Base-by-base conservation (phyloP, 2,329 filamentous ascomycete genomes). In the Beauveria asiatica region DNA sequence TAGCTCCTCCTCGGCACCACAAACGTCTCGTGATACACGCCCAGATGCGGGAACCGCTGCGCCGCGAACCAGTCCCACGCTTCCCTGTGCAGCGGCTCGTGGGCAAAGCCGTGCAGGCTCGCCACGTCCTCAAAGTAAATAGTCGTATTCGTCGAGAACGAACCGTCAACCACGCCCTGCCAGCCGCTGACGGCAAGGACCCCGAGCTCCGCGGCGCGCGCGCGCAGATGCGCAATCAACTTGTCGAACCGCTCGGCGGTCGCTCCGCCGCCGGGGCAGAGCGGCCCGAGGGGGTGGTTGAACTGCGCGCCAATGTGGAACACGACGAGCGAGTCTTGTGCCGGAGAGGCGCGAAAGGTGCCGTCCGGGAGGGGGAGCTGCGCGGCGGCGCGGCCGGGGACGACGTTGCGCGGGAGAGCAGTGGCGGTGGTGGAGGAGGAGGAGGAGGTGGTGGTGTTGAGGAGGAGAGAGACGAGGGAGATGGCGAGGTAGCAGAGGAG, bases 11-110 rank as follows among this genome's bases (percentile, higher is more conserved):
- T 68, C 1, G 74, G 74, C 5, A 77, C 75, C 27, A 74, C 69
- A 63, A 79, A 83, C 0, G 77, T 75, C 74, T 85, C 82, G 66
- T 85, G 82, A 62, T 74, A 83, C 63, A 84, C 78, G 5, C 75
- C 75, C 25, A 84, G 65, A 62, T 81, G 73, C 27, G 66, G 64
- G 45, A 70, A 62, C 27, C 74, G 65, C 49, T 66, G 67, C 55
- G 66, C 68, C 58, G 75, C 73, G 68, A 76, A 81, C 76, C 77
- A 83, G 51, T 78, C 74, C 80, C 79, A 81, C 0, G 69, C 76
- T 42, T 73, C 67, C 13, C 76, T 73, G 65, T 85, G 83, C 9
- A 77, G 59, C 7, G 72, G 66, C 50, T 73, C 74, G 56, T 82
- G 77, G 1, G 82, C 81, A 63, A 82, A 85, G 17, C 68, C 69